Evolutionary conservation across 805 yeast genomes (phyloP).

Genomic region (Saccharomycopsis sp.): DNA sequence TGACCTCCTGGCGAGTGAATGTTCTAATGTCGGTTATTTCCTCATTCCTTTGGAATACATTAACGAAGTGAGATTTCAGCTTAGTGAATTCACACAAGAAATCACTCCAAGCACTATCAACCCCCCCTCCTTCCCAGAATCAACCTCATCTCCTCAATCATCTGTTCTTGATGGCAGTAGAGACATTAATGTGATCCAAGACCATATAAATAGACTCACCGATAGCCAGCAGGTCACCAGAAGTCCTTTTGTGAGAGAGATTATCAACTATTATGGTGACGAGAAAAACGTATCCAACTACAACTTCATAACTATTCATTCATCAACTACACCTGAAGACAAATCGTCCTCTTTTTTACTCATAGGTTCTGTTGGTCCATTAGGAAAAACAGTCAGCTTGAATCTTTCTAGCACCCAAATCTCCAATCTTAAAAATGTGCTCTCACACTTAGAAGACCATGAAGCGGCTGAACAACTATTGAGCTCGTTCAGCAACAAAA

Average conservation of each 20-base stretch:
- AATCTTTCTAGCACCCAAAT: background rate
- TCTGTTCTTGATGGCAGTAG: background rate
- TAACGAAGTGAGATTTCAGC: constrained; percentile 11
- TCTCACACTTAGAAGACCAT: background rate
- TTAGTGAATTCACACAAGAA: constrained; percentile 4
- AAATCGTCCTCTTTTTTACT: background rate
- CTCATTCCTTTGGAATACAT: constrained; percentile 12
- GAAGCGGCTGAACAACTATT: background rate
- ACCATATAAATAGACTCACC: background rate
- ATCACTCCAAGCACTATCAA: background rate
- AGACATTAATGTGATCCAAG: background rate
- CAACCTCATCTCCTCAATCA: too few relatives aligned
- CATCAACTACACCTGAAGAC: background rate
- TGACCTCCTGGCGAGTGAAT: constrained; percentile 8
- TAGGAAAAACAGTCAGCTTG: background rate
- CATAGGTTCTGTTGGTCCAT: background rate
- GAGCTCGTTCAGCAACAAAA: constrained; percentile 3
- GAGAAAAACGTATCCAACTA: background rate
- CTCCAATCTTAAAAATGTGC: background rate
- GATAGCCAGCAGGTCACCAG: background rate
- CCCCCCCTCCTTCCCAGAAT: background rate
- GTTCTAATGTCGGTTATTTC: constrained; percentile 12
- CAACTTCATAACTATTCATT: background rate
- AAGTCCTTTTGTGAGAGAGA: background rate
- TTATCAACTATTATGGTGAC: background rate